Evolutionary conservation across 1,284 basidiomycete species (phyloP).

Genomic region (Peniophora sp.): DNA sequence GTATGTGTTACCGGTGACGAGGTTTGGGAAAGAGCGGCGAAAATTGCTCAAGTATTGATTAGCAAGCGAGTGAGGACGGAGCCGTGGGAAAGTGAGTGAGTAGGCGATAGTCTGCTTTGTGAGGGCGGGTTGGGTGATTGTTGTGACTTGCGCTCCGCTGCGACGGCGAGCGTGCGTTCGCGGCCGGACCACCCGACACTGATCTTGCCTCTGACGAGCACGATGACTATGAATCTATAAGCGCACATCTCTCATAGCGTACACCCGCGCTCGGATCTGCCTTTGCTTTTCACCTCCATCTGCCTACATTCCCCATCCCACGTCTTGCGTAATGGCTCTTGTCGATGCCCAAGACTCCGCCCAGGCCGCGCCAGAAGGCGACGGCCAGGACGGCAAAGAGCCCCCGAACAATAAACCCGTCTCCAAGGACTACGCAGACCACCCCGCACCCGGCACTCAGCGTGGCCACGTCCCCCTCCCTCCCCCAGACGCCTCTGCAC

Average conservation of each 20-base stretch:
- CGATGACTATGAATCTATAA: not conserved
- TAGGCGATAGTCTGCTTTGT: too few relatives aligned
- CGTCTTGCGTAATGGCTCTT: conserved; percentile 26
- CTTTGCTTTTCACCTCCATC: conserved; percentile 1
- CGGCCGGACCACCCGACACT: too few relatives aligned
- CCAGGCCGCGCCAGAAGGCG: conserved; percentile 38
- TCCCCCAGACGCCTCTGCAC: conserved; percentile 41
- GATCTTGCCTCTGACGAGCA: not conserved
- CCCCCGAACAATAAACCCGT: conserved; percentile 8
- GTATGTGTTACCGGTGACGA: too few relatives aligned
- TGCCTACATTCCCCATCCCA: not conserved
- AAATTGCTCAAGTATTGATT: too few relatives aligned
- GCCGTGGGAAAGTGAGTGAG: too few relatives aligned
- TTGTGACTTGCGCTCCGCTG: too few relatives aligned
- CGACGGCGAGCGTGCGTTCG: too few relatives aligned
- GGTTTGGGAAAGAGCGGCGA: too few relatives aligned
- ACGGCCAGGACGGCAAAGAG: conserved; percentile 49
- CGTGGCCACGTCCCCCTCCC: conserved; percentile 37
- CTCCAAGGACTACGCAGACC: conserved; percentile 9
- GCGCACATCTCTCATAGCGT: not conserved
- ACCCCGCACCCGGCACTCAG: conserved; percentile 6
- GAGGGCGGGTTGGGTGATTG: too few relatives aligned
- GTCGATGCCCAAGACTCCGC: conserved; percentile 40
- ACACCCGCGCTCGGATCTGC: not conserved
- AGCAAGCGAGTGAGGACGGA: too few relatives aligned